Percentiles rank a stretch among this genome's conserved stretches.
These are phyloP conservation scores for Lasiosphaeria hispida DNA, from an alignment of 495 filamentous ascomycete genomes.

Conservation along the genomic window DNA sequence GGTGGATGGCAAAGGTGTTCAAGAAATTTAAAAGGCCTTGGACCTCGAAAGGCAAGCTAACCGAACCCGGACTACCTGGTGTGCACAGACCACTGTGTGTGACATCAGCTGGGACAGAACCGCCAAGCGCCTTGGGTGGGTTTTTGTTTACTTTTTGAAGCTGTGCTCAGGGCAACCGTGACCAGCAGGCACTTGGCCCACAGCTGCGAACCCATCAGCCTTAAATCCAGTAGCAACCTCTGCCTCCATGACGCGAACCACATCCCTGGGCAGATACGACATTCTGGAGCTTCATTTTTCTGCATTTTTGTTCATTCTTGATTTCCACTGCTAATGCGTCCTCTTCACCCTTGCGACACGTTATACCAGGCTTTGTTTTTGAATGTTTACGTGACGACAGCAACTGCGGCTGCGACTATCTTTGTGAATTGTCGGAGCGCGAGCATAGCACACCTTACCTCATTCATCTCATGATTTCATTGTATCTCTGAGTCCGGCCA, in stretches of 20 bases:
- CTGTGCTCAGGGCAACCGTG: slow-evolving; percentile 28
- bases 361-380: background rate
- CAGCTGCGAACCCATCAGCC: background rate
- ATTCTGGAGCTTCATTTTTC: slow-evolving; percentile 9
- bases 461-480: slow-evolving; percentile 22
- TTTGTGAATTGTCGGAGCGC: slow-evolving; percentile 6
- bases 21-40: background rate
- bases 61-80: background rate
- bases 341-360: background rate
- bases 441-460: slow-evolving; percentile 12
- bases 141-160: slow-evolving; percentile 30
- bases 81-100: slow-evolving; percentile 14
- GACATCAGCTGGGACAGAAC: slow-evolving; percentile 13
- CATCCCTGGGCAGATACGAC: slow-evolving; percentile 6
- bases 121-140: too few relatives aligned
- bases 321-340: slow-evolving; percentile 1
- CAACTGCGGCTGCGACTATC: slow-evolving; percentile 8
- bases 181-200: background rate
- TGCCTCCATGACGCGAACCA: slow-evolving; percentile 5
- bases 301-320: slow-evolving; percentile 2
- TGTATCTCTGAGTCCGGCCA: slow-evolving; percentile 6
- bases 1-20: background rate
- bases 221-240: slow-evolving; percentile 4
- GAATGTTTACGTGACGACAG: slow-evolving; percentile 22
- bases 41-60: slow-evolving; percentile 1